Base-by-base conservation (phyloP, 192 early-diverging fungal species). In the Glomus cerebriforme region DNA sequence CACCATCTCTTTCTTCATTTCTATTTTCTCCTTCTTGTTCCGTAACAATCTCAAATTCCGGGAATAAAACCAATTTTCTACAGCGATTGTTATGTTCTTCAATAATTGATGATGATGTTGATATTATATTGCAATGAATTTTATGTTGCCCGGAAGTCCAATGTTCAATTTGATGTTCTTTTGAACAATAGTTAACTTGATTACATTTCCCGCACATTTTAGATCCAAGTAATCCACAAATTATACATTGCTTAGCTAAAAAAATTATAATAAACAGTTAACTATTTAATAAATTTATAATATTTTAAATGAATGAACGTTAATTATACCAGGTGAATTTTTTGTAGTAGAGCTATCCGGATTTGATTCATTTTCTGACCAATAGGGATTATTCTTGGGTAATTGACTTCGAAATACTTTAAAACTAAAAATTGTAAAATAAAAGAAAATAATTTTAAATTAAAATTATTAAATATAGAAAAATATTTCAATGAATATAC, bases 141-240 rank as follows among this genome's bases (percentile, higher is more conserved):
- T 92, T 90, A 79, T 95, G 95, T 54, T 87, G 82, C 1, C 93
- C 94, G 17, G 83, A 79, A 13, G 83, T 92, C 96, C 96, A 99
- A 85, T 97, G 92, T 0, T 88, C 75, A 15, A 91, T 73, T 86
- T 98, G 97, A 83, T 98, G 97, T 9, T 90, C 89, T 60, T 90
- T 91, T 26, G 89, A 91, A 84, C 98, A 98, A 85, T 99, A 99
- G 35, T 79, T 80, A 12, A 85, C 87, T 19, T 39, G 60, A 39
- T 92, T 86, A 77, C 98, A 99, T 72, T 88, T 87, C 70, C 90
- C 89, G 83, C 98, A 99, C 17, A 81, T 81, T 80, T 95, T 95
- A 49, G 84, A 84, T 39, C 91, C 95, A n/a, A 81, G 73, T 65
- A 92, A 75, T 29, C 92, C 92, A 76, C 95, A 96, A 10, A 96